Base-by-base conservation (phyloP, 352 stramenopile species). In the Aphanomyces cochlioides region DNA sequence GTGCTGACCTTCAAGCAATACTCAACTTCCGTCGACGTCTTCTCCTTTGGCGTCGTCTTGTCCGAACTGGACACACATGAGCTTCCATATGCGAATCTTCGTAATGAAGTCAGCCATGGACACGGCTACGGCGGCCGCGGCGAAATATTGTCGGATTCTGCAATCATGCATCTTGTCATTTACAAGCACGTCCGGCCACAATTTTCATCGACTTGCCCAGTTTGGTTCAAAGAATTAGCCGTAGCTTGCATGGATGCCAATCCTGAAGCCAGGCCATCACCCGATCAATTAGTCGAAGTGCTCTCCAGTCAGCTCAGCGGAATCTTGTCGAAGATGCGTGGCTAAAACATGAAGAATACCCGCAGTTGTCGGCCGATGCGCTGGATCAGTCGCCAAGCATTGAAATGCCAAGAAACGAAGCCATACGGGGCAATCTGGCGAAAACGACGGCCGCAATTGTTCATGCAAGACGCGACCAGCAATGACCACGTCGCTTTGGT, bases 11-110 rank as follows among this genome's bases (percentile, higher is more conserved):
- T 81, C 3, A 77, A 65, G 39, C 70, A 75, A 48, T 90, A 90
- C 57, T 79, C 84, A 19, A 56, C 78, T 3, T 74, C 74, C 0
- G 79, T 79, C 39, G 83, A 90, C 40, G 75, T 90, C 2, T 90
- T 81, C 37, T 83, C 82, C 0, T 82, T 91, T 15, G 83, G 83
- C 0, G 78, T 84, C 1, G 67, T 91, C 43, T 57, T 91, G 0
- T 81, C 77, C 1, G 83, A 90, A 56, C 70, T 90, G 47, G 80
- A 88, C 48, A 82, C 78, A 6, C 81, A 87, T 37, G 40, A 61
- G 13, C 66, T 88, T 3, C 83, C 82, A 13, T 89, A 91, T 66
- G 70, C 79, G 4, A 75, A 85, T 6, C 61, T 79, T 2, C 72
- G 73, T 4, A 57, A 72, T 13, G 56, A 67, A 28, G 28, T 28